These are phyloP conservation scores for Microsporum audouinii DNA, from an alignment of 2,329 filamentous ascomycete species.

Conservation along the genomic window DNA sequence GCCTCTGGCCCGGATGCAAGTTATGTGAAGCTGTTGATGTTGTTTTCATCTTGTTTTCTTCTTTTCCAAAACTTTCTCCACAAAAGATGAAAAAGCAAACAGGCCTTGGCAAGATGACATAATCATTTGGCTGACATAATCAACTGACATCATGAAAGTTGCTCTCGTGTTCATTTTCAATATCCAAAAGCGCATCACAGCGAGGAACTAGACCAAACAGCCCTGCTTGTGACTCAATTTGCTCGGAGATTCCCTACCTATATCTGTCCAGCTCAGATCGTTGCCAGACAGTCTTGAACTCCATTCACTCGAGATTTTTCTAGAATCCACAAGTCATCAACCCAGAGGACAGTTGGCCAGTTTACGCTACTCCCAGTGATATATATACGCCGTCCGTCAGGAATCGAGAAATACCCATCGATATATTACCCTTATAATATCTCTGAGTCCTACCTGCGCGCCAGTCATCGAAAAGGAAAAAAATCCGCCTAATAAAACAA, in stretches of 20 bases:
- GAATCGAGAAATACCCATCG: not conserved
- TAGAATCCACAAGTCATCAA: not conserved
- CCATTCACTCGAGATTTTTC: not conserved
- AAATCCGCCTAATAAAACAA: not conserved
- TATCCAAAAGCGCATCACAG: not conserved
- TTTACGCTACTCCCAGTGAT: not conserved
- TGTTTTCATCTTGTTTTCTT: not conserved
- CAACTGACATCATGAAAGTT: not conserved
- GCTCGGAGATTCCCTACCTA: not conserved
- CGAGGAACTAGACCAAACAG: not conserved
- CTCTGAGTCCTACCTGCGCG: not conserved
- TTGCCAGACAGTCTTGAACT: not conserved
- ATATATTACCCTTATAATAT: not conserved
- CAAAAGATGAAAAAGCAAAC: not conserved
- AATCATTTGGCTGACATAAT: not conserved
- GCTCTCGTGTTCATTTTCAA: not conserved
- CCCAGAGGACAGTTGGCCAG: conserved; percentile 4
- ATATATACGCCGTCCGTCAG: not conserved
- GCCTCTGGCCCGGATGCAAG: not conserved
- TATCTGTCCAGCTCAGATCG: not conserved
- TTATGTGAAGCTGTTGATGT: not conserved
- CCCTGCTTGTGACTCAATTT: not conserved
- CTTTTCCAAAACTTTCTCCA: not conserved
- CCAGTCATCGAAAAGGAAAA: not conserved
- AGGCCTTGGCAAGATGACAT: not conserved